Conservation (phyloP, 1,139 yeast species). For the Scheffersomyces illinoinensis region DNA sequence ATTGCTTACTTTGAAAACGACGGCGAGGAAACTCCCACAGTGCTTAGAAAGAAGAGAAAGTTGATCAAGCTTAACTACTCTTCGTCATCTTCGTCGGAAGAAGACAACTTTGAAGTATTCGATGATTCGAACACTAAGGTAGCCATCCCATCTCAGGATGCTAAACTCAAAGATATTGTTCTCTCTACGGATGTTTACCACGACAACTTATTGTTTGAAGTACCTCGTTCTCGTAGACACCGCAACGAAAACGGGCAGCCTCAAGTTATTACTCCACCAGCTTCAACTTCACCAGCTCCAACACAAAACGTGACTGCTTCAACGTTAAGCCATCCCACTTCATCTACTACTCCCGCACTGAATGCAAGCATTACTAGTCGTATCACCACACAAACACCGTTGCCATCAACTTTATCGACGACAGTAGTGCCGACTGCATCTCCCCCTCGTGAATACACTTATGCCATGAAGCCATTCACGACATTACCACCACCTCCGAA, state of each 20-base stretch:
- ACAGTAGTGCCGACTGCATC: neutral
- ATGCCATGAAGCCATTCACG: neutral
- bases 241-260: neutral
- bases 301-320: neutral
- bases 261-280: conserved; percentile 1
- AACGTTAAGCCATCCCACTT: neutral
- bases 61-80: neutral
- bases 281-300: neutral
- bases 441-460: neutral
- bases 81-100: neutral
- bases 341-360: neutral
- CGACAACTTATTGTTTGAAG: conserved; percentile 16
- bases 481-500: conserved; percentile 6
- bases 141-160: conserved; percentile 18
- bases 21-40: neutral
- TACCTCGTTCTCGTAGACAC: neutral
- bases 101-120: neutral
- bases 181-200: conserved; percentile 21
- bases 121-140: neutral
- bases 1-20: conserved; percentile 42
- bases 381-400: neutral
- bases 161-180: conserved; percentile 16
- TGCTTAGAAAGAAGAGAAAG: neutral
- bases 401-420: neutral
- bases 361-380: neutral